These are phyloP conservation scores for Arabidopsis suecica DNA, from an alignment of 345 rosid genomes.

Conservation along the genomic window DNA sequence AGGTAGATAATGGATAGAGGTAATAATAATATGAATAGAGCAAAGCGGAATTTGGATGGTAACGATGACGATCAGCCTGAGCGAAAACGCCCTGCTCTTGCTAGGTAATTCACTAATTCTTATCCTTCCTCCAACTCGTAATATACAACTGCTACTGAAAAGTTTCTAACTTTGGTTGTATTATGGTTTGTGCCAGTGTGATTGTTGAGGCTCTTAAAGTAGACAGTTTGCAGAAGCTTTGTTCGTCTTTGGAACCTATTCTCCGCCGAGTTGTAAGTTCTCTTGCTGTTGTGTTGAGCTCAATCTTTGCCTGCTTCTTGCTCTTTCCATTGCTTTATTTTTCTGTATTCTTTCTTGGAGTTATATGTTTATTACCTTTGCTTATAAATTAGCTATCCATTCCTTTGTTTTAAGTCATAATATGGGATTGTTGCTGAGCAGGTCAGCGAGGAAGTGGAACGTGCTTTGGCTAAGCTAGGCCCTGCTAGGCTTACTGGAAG, in stretches of 20 bases:
- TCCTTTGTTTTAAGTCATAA: not conserved
- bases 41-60: conserved; percentile 65
- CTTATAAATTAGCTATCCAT: not conserved
- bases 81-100: conserved; percentile 78
- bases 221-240: conserved; percentile 94
- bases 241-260: conserved; percentile 96
- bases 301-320: not conserved
- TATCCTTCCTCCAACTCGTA: not conserved
- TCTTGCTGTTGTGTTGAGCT: not conserved
- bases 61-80: conserved; percentile 69
- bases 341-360: not conserved
- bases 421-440: conserved; percentile 45
- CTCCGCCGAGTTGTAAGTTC: conserved; percentile 96
- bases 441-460: conserved; percentile 99
- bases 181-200: conserved; percentile 58
- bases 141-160: not conserved
- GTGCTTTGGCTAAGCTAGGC: conserved; percentile 94
- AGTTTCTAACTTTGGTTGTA: conserved; percentile 32
- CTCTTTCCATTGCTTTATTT: not conserved
- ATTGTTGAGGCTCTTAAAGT: conserved; percentile 97
- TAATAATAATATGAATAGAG: conserved; percentile 63
- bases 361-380: not conserved
- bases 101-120: conserved; percentile 50
- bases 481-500: conserved; percentile 91
- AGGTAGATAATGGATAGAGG: conserved; percentile 66